These are phyloP conservation scores for Calonectria hawksworthii DNA, from an alignment of 2,329 filamentous ascomycete genomes.

Conservation along the genomic window DNA sequence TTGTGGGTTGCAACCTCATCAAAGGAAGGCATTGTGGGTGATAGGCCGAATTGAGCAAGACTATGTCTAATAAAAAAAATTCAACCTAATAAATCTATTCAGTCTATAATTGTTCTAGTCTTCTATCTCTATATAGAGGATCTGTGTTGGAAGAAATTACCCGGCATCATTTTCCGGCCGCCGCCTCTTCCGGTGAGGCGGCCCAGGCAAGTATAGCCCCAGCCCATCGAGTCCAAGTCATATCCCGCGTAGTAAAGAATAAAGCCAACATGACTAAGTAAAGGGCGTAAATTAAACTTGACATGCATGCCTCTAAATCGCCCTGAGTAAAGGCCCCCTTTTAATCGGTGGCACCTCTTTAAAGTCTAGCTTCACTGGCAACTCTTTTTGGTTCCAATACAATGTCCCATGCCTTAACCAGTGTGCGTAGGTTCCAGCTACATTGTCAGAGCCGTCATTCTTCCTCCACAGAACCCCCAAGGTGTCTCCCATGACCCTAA, in stretches of 20 bases:
- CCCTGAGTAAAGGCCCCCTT: background rate
- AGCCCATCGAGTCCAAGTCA: too few species aligned
- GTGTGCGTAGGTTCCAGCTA: background rate
- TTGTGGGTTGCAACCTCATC: background rate
- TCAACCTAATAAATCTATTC: background rate
- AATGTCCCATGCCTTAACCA: background rate
- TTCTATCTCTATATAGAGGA: background rate
- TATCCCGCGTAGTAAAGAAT: too few species aligned
- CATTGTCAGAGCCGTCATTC: background rate
- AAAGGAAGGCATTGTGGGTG: background rate
- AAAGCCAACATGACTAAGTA: too few species aligned
- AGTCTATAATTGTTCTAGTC: background rate
- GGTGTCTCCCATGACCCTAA: slow-evolving; percentile 6
- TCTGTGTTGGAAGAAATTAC: background rate
- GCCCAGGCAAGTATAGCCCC: background rate
- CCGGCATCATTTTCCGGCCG: background rate
- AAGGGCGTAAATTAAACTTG: too few species aligned
- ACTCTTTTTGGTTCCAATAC: background rate
- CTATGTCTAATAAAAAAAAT: background rate
- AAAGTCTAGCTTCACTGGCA: background rate
- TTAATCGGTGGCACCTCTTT: background rate
- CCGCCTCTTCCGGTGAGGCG: background rate
- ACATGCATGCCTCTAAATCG: too few species aligned
- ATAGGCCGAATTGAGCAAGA: background rate
- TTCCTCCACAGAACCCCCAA: background rate